phyloP scores from a whole-genome alignment of 495 filamentous ascomycete genomes.

The Schizothecium vesticola region DNA sequence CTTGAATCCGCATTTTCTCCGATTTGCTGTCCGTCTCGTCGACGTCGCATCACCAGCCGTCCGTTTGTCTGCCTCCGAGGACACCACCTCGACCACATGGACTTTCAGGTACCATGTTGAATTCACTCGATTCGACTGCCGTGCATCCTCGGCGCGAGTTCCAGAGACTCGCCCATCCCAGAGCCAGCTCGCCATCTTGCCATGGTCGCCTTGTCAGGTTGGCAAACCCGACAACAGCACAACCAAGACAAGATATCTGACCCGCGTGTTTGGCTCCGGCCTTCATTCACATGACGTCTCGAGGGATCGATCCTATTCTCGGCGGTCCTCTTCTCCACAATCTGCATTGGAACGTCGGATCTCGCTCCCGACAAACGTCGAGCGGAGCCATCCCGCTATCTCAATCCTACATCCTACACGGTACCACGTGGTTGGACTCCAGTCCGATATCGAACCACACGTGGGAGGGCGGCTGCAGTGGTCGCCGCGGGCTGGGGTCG shows the following conservation, averaged over 20 bases:
- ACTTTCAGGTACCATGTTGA: not conserved
- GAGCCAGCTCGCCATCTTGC: not conserved
- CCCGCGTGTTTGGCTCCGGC: too few species aligned
- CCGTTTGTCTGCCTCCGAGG: not conserved
- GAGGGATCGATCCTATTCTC: not conserved
- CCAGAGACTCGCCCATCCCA: not conserved
- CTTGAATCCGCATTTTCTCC: conserved; percentile 4
- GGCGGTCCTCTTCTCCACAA: not conserved
- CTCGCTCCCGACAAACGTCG: not conserved
- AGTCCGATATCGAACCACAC: not conserved
- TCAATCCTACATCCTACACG: not conserved
- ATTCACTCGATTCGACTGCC: not conserved
- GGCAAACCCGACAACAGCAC: too few species aligned
- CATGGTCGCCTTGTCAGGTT: too few species aligned
- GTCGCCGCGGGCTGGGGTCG: not conserved
- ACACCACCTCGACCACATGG: not conserved
- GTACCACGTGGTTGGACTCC: not conserved
- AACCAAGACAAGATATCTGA: too few species aligned
- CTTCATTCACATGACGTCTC: not conserved
- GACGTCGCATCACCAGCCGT: conserved; percentile 1
- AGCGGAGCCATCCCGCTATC: not conserved
- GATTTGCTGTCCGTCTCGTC: not conserved
- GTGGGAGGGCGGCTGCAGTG: not conserved
- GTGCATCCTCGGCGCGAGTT: not conserved
- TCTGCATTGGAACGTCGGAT: not conserved